Evolutionary conservation across 768 basidiomycete genomes (phyloP).

Genomic region (Strobilomyces echinocephalus): DNA sequence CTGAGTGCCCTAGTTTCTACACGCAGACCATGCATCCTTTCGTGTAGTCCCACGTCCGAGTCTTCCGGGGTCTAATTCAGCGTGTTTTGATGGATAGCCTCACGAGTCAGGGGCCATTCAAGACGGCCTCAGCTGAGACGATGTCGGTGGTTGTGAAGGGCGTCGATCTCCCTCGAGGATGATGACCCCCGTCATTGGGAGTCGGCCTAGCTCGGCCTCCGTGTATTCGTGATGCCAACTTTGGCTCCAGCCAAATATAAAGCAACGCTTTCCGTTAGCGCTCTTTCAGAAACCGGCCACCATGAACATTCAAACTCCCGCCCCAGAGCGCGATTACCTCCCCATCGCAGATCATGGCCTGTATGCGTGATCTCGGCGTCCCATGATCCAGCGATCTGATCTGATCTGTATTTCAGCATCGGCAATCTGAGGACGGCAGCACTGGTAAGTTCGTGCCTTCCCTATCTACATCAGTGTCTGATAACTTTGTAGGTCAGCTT

Average conservation of each 20-base stretch:
- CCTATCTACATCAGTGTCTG: constrained; percentile 1
- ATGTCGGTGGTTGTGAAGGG: not conserved
- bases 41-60: too few species aligned
- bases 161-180: not conserved
- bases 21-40: too few species aligned
- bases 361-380: constrained; percentile 38
- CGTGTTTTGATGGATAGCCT: too few species aligned
- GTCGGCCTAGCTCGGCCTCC: constrained; percentile 1
- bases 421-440: constrained; percentile 84
- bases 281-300: not conserved
- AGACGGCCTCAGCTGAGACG: not conserved
- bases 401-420: constrained; percentile 43
- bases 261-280: not conserved
- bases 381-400: constrained; percentile 9
- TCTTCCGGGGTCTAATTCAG: too few species aligned
- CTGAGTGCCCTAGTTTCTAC: too few species aligned
- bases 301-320: constrained; percentile 52
- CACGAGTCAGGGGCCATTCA: too few species aligned
- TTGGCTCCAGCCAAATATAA: constrained; percentile 4
- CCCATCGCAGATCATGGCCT: constrained; percentile 77
- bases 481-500: constrained; percentile 50
- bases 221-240: constrained; percentile 3
- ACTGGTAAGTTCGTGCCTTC: constrained; percentile 37
- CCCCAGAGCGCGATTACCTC: constrained; percentile 58
- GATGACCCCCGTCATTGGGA: not conserved